A percentile compares a stretch with the other conserved stretches of the same genome.
These are phyloP conservation scores for Aspergillus sojae DNA, from an alignment of 2,329 filamentous ascomycete species.

Conservation along the genomic window DNA sequence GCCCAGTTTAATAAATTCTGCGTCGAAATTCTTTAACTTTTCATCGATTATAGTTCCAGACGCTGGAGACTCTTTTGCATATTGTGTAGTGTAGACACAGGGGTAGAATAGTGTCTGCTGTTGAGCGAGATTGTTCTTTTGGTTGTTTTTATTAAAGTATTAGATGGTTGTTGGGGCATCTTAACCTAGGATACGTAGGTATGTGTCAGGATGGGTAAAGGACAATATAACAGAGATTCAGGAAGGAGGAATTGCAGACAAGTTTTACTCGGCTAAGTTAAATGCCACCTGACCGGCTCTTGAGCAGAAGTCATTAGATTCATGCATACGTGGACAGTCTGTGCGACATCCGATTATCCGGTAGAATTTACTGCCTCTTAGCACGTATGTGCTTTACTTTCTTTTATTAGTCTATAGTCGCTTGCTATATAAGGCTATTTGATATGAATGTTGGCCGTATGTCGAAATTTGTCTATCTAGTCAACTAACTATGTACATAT, in stretches of 20 bases:
- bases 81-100: not conserved
- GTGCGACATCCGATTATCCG: not conserved
- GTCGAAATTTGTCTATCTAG: not conserved
- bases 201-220: not conserved
- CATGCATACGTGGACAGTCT: not conserved
- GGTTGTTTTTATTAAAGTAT: not conserved
- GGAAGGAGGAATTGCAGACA: not conserved
- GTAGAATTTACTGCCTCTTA: not conserved
- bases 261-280: not conserved
- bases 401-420: not conserved
- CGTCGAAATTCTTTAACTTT: not conserved
- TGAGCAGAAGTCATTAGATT: not conserved
- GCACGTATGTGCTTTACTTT: not conserved
- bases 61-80: not conserved
- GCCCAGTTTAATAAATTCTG: not conserved
- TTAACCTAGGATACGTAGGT: not conserved
- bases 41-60: not conserved
- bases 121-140: not conserved
- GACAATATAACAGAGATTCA: not conserved
- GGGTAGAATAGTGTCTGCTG: not conserved
- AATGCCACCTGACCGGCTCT: not conserved
- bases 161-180: not conserved
- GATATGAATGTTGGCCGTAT: not conserved
- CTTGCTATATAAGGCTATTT: not conserved
- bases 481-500: not conserved